Evolutionary conservation across 2,329 filamentous ascomycete genomes (phyloP).

Genomic region (Phialophora chinensis): DNA sequence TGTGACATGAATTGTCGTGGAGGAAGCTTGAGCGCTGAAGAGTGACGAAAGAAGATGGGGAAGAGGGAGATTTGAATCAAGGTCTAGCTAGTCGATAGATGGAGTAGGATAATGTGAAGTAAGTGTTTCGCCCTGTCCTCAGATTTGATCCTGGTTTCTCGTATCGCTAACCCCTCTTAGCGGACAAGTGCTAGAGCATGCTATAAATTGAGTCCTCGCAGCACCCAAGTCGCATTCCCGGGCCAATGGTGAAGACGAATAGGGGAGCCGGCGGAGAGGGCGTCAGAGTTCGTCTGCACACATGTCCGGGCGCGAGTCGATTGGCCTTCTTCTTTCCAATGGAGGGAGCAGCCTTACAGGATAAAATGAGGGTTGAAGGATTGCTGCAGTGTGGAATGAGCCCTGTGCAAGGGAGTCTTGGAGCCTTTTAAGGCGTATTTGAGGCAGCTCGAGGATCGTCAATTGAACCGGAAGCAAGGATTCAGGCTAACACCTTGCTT

Average conservation of each 20-base stretch:
- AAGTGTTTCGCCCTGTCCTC: constrained; percentile 12
- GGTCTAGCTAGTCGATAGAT: constrained; percentile 15
- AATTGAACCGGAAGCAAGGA: constrained; percentile 1
- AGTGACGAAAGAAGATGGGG: constrained; percentile 19
- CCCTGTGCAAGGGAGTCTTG: not conserved
- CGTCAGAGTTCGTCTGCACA: constrained; percentile 9
- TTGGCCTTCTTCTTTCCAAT: not conserved
- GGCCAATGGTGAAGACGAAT: constrained; percentile 12
- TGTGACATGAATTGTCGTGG: not conserved
- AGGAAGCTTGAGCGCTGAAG: constrained; percentile 1
- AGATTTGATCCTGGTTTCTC: constrained; percentile 11
- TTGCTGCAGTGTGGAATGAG: constrained; percentile 4
- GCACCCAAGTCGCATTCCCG: constrained; percentile 9
- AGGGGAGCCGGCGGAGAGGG: constrained; percentile 12
- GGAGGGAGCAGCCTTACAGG: constrained; percentile 22
- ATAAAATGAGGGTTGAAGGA: not conserved
- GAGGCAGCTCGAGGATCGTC: not conserved
- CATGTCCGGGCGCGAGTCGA: constrained; percentile 18
- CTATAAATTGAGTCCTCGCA: constrained; percentile 20
- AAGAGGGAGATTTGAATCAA: constrained; percentile 16
- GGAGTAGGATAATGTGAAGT: constrained; percentile 2
- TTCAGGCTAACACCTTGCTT: not conserved
- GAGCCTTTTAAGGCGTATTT: not conserved
- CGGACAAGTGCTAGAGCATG: constrained; percentile 17
- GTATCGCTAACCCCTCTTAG: constrained; percentile 13